phyloP scores from a whole-genome alignment of 1,284 basidiomycete genomes.

The Gomphus bonarii region DNA sequence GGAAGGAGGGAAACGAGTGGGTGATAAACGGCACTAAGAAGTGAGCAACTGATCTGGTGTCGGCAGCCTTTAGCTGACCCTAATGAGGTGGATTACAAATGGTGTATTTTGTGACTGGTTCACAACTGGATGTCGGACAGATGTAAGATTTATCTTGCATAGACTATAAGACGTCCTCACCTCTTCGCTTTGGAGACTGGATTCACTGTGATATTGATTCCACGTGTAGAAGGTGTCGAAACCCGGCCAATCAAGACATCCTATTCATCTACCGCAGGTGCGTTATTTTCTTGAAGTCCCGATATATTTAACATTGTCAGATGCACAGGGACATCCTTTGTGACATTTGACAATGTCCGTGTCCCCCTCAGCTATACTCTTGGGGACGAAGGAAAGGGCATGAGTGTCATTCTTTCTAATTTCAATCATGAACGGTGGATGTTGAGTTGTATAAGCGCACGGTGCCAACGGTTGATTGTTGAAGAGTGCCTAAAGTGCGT shows the following conservation, averaged over 20 bases:
- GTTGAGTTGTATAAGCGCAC: constrained; percentile 60
- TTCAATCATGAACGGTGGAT: constrained; percentile 75
- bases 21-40: constrained; percentile 83
- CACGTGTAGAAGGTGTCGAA: constrained; percentile 68
- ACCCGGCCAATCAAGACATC: constrained; percentile 82
- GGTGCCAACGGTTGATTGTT: constrained; percentile 59
- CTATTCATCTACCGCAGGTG: constrained; percentile 65
- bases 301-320: not conserved
- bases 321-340: constrained; percentile 54
- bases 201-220: constrained; percentile 77
- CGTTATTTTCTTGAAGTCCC: not conserved
- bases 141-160: constrained; percentile 26
- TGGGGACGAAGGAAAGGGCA: constrained; percentile 74
- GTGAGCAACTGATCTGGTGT: constrained; percentile 6
- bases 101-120: constrained; percentile 72
- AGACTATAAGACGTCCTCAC: not conserved
- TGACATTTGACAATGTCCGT: constrained; percentile 82
- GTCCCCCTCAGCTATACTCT: constrained; percentile 83
- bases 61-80: not conserved
- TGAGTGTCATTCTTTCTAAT: constrained; percentile 72
- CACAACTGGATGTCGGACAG: constrained; percentile 61
- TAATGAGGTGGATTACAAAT: constrained; percentile 88
- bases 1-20: constrained; percentile 79
- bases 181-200: constrained; percentile 47
- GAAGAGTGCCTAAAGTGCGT: constrained; percentile 63